Percentiles rank a stretch among this genome's conserved stretches.
phyloP scores from a whole-genome alignment of 2,329 filamentous ascomycete species.

The Neurospora sp. region DNA sequence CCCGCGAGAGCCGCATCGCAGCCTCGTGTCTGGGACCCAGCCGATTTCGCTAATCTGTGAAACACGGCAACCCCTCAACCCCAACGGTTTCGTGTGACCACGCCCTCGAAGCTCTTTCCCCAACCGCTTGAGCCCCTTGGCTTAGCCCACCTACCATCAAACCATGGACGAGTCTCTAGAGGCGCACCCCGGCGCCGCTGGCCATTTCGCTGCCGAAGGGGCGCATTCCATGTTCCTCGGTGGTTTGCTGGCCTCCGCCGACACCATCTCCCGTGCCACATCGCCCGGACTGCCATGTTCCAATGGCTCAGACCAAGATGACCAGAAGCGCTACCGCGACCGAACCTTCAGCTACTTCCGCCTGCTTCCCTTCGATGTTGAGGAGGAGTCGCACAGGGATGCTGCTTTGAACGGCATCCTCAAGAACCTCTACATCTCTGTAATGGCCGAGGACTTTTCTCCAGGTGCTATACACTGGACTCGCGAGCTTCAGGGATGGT shows the following conservation, averaged over 20 bases:
- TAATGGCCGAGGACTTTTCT: conserved; percentile 88
- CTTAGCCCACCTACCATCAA: background rate
- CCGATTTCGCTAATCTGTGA: background rate
- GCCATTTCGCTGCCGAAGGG: conserved; percentile 25
- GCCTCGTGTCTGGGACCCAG: background rate
- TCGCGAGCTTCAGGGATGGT: conserved; percentile 87
- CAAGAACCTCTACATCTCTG: conserved; percentile 84
- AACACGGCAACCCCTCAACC: background rate
- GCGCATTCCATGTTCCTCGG: conserved; percentile 29
- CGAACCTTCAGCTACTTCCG: conserved; percentile 90
- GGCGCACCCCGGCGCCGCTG: conserved; percentile 9
- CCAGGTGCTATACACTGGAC: conserved; percentile 96
- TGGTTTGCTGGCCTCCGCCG: conserved; percentile 36
- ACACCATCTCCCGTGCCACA: conserved; percentile 75
- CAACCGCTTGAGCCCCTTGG: background rate
- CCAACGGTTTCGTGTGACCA: background rate
- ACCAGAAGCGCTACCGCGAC: conserved; percentile 63
- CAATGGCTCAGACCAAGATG: conserved; percentile 36
- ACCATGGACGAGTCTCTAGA: conserved; percentile 19
- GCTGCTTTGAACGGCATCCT: conserved; percentile 77
- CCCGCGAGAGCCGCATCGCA: background rate
- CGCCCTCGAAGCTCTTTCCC: background rate
- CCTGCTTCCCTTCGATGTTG: conserved; percentile 80
- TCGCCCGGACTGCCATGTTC: conserved; percentile 61
- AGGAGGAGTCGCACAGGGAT: conserved; percentile 69